Percentiles rank a stretch among this genome's conserved stretches.
These are phyloP conservation scores for Saccharomycopsis microspora DNA, from an alignment of 805 yeast genomes.

Conservation along the genomic window DNA sequence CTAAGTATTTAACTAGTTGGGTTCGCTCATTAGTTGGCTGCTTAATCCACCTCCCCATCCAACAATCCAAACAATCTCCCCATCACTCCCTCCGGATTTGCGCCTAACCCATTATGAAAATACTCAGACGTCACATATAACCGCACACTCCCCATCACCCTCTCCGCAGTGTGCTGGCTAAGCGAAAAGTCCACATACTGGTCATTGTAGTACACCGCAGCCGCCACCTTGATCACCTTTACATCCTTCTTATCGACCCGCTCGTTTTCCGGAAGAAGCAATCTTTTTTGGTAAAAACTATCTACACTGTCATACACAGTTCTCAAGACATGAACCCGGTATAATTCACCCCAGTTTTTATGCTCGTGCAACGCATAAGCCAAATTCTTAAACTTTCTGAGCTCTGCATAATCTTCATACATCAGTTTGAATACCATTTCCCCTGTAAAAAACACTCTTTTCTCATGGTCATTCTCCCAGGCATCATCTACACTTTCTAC, in stretches of 20 bases:
- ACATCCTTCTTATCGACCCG: constrained; percentile 6
- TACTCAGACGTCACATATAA: constrained; percentile 35
- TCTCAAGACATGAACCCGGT: constrained; percentile 19
- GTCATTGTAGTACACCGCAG: constrained; percentile 37
- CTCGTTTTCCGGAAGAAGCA: constrained; percentile 1
- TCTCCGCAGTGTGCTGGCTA: constrained; percentile 26
- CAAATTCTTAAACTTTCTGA: constrained; percentile 28
- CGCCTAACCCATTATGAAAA: constrained; percentile 40
- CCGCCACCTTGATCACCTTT: constrained; percentile 25
- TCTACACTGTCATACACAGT: constrained; percentile 5
- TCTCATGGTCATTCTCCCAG: constrained; percentile 11
- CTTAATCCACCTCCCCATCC: constrained; percentile 29
- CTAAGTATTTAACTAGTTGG: too few species aligned
- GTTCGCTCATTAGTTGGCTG: not conserved
- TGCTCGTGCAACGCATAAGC: constrained; percentile 27
- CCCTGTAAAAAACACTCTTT: constrained; percentile 35
- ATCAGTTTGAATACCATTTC: constrained; percentile 45
- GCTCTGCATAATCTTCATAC: constrained; percentile 36
- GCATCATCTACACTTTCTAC: constrained; percentile 6
- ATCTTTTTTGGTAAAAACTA: constrained; percentile 1
- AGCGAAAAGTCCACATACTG: constrained; percentile 40
- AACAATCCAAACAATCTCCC: constrained; percentile 29
- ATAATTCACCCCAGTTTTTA: constrained; percentile 21
- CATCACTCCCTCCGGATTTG: constrained; percentile 29
- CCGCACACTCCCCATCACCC: constrained; percentile 26